phyloP scores from a whole-genome alignment of 805 yeast species.

The Metschnikowia lachancei region DNA sequence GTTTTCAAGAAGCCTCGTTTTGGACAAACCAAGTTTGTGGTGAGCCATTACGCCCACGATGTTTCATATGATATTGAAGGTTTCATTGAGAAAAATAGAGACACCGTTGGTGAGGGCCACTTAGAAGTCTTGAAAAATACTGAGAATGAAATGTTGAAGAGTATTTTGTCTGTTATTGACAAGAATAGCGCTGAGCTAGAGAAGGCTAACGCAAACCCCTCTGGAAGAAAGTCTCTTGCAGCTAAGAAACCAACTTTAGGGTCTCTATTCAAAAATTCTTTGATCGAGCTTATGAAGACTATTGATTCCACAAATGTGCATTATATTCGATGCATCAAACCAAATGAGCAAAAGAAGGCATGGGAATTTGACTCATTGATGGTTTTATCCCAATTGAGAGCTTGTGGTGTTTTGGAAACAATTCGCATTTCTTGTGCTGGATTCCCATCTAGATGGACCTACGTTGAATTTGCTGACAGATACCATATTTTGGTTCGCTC shows the following conservation, averaged over 20 bases:
- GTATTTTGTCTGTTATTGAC: slow-evolving; percentile 64
- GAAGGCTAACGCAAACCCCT: slow-evolving; percentile 33
- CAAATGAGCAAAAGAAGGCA: slow-evolving; percentile 89
- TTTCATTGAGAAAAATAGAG: slow-evolving; percentile 94
- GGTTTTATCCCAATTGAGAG: slow-evolving; percentile 93
- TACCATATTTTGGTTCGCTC: slow-evolving; percentile 82
- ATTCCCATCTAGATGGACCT: slow-evolving; percentile 94
- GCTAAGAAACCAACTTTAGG: slow-evolving; percentile 90
- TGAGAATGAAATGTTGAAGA: slow-evolving; percentile 60
- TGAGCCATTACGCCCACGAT: slow-evolving; percentile 91
- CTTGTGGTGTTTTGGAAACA: slow-evolving; percentile 98
- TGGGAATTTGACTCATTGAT: slow-evolving; percentile 94
- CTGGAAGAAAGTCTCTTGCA: slow-evolving; percentile 40
- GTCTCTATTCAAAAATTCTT: slow-evolving; percentile 86
- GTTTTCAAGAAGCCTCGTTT: slow-evolving; percentile 92
- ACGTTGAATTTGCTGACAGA: slow-evolving; percentile 86
- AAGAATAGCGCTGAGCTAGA: slow-evolving; percentile 52
- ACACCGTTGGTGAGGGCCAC: slow-evolving; percentile 95
- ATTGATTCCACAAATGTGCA: slow-evolving; percentile 94
- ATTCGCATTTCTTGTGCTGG: slow-evolving; percentile 97
- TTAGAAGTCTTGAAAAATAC: slow-evolving; percentile 76
- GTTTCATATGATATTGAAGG: slow-evolving; percentile 92
- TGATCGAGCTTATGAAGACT: slow-evolving; percentile 89
- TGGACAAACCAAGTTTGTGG: slow-evolving; percentile 87
- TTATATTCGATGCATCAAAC: slow-evolving; percentile 95